Evolutionary conservation across 2,329 filamentous ascomycete genomes (phyloP), one percentile per base, ranked within the genome.

Genomic region (Monosporascus sp.): DNA sequence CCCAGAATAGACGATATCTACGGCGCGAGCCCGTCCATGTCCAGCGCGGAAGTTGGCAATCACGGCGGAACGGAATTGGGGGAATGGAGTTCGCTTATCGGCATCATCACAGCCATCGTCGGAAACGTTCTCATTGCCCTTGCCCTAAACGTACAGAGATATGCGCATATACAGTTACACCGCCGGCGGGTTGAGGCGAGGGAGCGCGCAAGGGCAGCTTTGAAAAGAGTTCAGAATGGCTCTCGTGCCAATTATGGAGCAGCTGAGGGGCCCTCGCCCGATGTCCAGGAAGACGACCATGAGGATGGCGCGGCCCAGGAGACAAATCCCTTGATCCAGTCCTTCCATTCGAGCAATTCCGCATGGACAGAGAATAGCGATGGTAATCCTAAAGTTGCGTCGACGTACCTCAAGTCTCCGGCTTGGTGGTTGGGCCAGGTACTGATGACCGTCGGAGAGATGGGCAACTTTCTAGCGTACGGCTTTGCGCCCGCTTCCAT

Each of bases 401-500:
- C 86, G 53, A 87, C 83, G 6, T 99, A 99, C 70, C 81, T 99
- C 55, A 85, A 84, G 59, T 96, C 91, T 37, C 90, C 91, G 1
- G 97, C 94, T 67, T 99, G 94, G 94, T 99, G 94, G 94, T 74
- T 86, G 35, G 94, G 94, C 20, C 93, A 97, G 60, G 81, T 95
- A 17, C 78, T 99, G 55, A 99, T 99, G 83, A 90, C 87, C 1
- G 75, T 96, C 24, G 94, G 94, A 53, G 94, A 99, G 74, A 87
- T 89, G 67, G 94, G 94, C 50, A 99, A 99, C 70, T 99, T 99
- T 67, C 75, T 99, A 58, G 94, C 94, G 0, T 99, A 99, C 66
- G 94, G 94, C 24, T 99, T 99, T 69, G 94, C 94, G 31, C 94
- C 94, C 3, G 94, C 94, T 7, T 97, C 94, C 15, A 97, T 99